Evolutionary conservation across 805 yeast genomes (phyloP), one percentile per base, ranked within the genome.

Genomic region (Cyberlindnera mississippiensis): DNA sequence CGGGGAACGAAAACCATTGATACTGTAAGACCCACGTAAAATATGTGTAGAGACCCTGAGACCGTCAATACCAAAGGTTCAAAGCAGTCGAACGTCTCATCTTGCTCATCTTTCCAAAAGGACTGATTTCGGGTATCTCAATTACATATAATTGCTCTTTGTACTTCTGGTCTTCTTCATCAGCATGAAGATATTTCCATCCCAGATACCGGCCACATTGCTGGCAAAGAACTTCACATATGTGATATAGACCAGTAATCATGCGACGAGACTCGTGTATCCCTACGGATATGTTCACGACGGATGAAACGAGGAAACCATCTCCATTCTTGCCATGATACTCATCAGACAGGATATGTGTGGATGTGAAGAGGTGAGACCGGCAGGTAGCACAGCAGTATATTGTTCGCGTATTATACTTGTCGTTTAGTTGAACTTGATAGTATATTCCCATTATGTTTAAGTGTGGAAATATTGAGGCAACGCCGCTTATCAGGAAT

Each of bases 81-180:
- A 36, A n/a, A 11, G 29, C 22, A 2, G 38, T 28, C 3, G 47
- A 44, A 26, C 19, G 40, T 34, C 31, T 33, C 22, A 29, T 30
- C 33, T 36, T 40, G 36, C 33, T 44, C 2, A 12, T n/a, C 19
- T 26, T 29, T n/a, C 22, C 36, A 12, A 22, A n/a, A 3, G 33
- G 7, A 14, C 33, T 13, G 22, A 40, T 28, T 13, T 38, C 43
- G 2, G 36, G n/a, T 14, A 46, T 28, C 22, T 54, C 60, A 44
- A 81, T 64, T 29, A 81, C 77, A 50, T 63, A 80, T 49, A 72
- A 70, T 8, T 83, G 82, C 52, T 77, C 85, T 56, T 82, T 82
- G 56, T 75, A 79, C 44, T 67, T 63, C 61, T 79, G 81, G 14
- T 64, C 57, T 16, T 52, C 51, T 22, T 63, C 59, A 26, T 67